Evolutionary conservation across 805 yeast species (phyloP), one percentile per base, ranked within the genome.

Genomic region (Ogataea paradorogensis): DNA sequence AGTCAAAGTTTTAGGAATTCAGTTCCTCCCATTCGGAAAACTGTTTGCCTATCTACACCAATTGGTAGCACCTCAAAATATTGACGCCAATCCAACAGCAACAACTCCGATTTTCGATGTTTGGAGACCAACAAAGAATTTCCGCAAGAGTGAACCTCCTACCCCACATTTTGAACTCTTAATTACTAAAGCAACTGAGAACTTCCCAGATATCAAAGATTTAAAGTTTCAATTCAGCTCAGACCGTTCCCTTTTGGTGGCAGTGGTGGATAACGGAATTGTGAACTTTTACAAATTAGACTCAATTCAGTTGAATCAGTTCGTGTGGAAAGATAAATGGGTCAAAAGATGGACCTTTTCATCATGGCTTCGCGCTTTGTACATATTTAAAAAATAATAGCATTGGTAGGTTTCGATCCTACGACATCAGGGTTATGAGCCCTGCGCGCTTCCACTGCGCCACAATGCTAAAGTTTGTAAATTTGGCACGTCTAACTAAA

Each of bases 401-500:
- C 93, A 87, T 84, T 84, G 87, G 87, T 77, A 70, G 86, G 93
- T 84, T 83, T 84, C 93, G 93, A 84, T 84, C 95, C 89, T 71
- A 78, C 89, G 95, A 83, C 91, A 82, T 84, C 91, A 84, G 93
- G 91, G 95, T 84, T 84, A 84, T 84, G 95, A 84, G 95, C 95
- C 93, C 93, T 82, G 91, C 91, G 91, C 93, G 93, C 91, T 84
- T 84, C 95, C 93, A 82, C 93, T 84, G 91, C 93, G 91, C 91
- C 91, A 84, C 89, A 84, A 84, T 89, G 93, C 93, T 84, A 3
- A 21, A 23, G 4, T 23, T 23, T 23, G 25, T 9, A 11, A 9
- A 9, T 5, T 23, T 9, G 7, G 5, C 25, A 4, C 25, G n/a
- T 23, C n/a, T 23, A 23, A 11, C 4, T 23, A 5, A 9, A 23